Evolutionary conservation across 305 asterid species (phyloP).

Genomic region (Ilex paraguariensis): DNA sequence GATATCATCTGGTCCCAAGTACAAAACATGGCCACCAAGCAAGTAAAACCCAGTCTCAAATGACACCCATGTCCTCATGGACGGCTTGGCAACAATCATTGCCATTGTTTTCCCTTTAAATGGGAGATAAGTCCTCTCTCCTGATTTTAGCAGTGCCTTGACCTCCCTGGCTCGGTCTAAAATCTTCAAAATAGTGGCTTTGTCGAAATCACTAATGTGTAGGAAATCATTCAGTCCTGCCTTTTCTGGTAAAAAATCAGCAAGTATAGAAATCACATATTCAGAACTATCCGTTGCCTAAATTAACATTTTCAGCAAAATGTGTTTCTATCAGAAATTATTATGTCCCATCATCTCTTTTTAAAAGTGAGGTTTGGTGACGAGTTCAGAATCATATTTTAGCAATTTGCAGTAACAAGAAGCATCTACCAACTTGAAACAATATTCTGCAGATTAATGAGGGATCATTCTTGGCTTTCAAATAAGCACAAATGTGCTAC

Average conservation of each 20-base stretch:
- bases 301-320: not conserved
- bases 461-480: no score
- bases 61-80: constrained; percentile 98
- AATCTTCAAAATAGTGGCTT: constrained; percentile 62
- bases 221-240: constrained; percentile 72
- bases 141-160: constrained; percentile 74
- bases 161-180: constrained; percentile 84
- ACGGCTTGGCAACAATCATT: constrained; percentile 96
- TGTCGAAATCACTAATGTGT: constrained; percentile 78
- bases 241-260: constrained; percentile 34
- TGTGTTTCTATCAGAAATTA: not conserved
- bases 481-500: no score
- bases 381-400: not conserved
- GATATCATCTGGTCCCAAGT: constrained; percentile 90
- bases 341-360: not conserved
- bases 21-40: constrained; percentile 97
- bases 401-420: not conserved
- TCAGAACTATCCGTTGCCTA: no score
- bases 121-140: constrained; percentile 83
- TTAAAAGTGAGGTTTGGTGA: not conserved
- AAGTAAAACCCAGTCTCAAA: constrained; percentile 88
- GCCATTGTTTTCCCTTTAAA: constrained; percentile 93
- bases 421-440: no score
- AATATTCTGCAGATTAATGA: no score
- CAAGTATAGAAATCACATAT: not conserved